Conservation (phyloP, 108 stramenopile species). For the Fistulifera pelliculosa region DNA sequence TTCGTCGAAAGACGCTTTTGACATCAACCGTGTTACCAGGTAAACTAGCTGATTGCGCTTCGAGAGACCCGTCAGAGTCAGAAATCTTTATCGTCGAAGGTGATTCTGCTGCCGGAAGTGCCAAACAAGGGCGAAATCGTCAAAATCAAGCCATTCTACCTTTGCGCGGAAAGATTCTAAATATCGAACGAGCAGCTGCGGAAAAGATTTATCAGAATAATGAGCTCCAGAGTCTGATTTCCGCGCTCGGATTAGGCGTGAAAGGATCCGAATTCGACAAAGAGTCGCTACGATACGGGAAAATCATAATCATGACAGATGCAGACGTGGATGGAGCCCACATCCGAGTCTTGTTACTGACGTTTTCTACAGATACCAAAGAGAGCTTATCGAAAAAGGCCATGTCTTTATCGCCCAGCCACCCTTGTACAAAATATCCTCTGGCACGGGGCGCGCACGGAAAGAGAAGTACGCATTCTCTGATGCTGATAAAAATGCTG, state of each 20-base stretch:
- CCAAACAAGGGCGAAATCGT: slow-evolving; percentile 93
- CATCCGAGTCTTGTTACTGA: slow-evolving; percentile 90
- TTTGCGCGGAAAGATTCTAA: slow-evolving; percentile 91
- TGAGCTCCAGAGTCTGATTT: slow-evolving; percentile 88
- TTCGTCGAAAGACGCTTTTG: slow-evolving; percentile 84
- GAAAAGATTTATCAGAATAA: slow-evolving; percentile 89
- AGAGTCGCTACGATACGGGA: slow-evolving; percentile 57
- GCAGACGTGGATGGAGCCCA: slow-evolving; percentile 96
- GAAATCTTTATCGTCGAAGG: slow-evolving; percentile 96
- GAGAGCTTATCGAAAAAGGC: slow-evolving; percentile 82
- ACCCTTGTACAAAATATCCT: slow-evolving; percentile 86
- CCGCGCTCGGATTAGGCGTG: slow-evolving; percentile 84
- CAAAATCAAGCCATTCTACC: slow-evolving; percentile 91
- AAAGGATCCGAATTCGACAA: slow-evolving; percentile 81
- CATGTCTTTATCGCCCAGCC: slow-evolving; percentile 93
- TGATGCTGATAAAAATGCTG: slow-evolving; percentile 49
- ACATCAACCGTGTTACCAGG: slow-evolving; percentile 87
- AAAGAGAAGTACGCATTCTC: slow-evolving; percentile 58
- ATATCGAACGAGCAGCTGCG: slow-evolving; percentile 88
- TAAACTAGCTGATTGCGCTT: slow-evolving; percentile 89
- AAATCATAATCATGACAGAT: slow-evolving; percentile 94
- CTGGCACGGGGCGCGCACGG: slow-evolving; percentile 46
- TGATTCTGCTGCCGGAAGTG: slow-evolving; percentile 91
- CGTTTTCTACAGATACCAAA: slow-evolving; percentile 92
- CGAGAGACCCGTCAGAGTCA: slow-evolving; percentile 59